These are phyloP conservation scores for Ziziphus jujuba DNA, from an alignment of 306 rosid genomes.

Conservation along the genomic window DNA sequence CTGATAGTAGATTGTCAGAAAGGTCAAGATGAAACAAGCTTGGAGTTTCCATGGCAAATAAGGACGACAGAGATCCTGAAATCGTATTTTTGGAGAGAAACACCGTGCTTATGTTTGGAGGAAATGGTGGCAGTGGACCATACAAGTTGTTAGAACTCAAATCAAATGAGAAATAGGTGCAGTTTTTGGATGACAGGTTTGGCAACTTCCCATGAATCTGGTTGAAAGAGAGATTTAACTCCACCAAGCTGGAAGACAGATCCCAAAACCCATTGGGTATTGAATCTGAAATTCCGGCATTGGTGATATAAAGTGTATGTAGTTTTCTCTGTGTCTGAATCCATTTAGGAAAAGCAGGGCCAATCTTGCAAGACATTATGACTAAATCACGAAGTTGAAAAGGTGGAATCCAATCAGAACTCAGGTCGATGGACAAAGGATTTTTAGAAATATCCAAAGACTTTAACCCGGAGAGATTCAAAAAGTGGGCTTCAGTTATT, in stretches of 20 bases:
- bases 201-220: conserved; percentile 25
- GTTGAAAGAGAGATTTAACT: conserved; percentile 21
- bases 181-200: neutral
- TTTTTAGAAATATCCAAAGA: neutral
- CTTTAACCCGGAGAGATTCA: neutral
- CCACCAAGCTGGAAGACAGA: neutral
- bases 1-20: conserved; percentile 8
- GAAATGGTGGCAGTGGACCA: conserved; percentile 19
- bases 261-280: conserved; percentile 29
- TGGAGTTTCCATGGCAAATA: neutral
- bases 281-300: conserved; percentile 13
- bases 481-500: conserved; percentile 24
- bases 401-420: conserved; percentile 30
- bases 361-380: neutral
- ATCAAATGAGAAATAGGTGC: neutral
- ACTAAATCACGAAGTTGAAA: conserved; percentile 9
- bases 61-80: neutral
- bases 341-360: conserved; percentile 46
- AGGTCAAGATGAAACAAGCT: neutral
- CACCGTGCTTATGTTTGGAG: neutral
- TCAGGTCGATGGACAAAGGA: conserved; percentile 29
- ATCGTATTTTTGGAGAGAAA: conserved; percentile 20
- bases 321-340: conserved; percentile 26
- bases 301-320: neutral
- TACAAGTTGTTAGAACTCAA: conserved; percentile 26